Evolutionary conservation across 192 early-diverging fungal species (phyloP), one percentile per base, ranked within the genome.

Genomic region (Coemansia sp.): DNA sequence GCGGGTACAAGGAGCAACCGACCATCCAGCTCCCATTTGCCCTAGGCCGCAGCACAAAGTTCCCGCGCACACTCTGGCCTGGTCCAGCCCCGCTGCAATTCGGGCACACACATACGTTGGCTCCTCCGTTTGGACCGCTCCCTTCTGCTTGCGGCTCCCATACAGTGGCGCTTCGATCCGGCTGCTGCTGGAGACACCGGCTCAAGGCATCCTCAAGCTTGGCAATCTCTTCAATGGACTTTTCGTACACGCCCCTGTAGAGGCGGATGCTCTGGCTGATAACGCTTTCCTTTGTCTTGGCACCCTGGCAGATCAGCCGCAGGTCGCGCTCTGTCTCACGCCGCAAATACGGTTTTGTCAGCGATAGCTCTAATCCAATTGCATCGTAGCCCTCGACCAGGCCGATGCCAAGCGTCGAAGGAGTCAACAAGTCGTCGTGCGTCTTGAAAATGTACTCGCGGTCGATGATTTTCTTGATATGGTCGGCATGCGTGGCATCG

Each of bases 401-500:
- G 0, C 90, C 93, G 62, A 97, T 88, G 5, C 97, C 96, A 18
- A 98, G 81, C 0, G 89, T 90, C 18, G 94, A 94, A 0, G 97
- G 97, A 14, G 76, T 67, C 65, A 91, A 85, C 18, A 77, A 78
- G 9, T 70, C 75, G 52, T 88, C 85, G 14, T 67, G 63, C 21
- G 86, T 83, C 57, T 95, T 92, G 52, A 88, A 85, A 5, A 87
- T 89, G 73, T 99, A 99, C 43, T 96, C 87, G 14, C 97, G 88
- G 2, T 92, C 90, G 12, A 90, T 87, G 38, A 99, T 92, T 56
- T 89, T 98, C 69, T 95, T 93, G 70, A 99, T 99, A 62, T 98
- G 96, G 38, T 96, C 92, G 9, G 91, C 91, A 35, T 98, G 97
- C 0, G 96, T 99, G 0, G 97, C 96, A 75, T 99, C 97, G 7